phyloP scores from a whole-genome alignment of 345 rosid genomes.

The Citrus reticulata region DNA sequence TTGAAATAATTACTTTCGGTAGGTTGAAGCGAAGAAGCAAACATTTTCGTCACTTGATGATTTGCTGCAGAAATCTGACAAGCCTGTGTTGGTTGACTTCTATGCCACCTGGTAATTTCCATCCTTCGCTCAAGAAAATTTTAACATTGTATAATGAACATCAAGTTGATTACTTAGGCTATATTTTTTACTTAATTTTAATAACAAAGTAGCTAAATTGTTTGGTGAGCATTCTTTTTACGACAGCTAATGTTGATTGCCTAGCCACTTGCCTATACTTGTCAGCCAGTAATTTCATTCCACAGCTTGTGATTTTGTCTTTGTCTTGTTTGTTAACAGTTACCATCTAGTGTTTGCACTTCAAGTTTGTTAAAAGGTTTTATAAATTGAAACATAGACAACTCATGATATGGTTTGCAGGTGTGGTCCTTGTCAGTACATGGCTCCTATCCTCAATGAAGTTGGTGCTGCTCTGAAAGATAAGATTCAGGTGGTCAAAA shows the following conservation, averaged over 20 bases:
- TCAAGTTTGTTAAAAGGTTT: background rate
- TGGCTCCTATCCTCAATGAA: constrained; percentile 80
- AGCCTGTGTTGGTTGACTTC: constrained; percentile 82
- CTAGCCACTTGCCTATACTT: too few relatives aligned
- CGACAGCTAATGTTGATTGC: too few relatives aligned
- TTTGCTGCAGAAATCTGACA: constrained; percentile 59
- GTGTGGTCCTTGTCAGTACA: constrained; percentile 97
- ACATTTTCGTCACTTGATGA: constrained; percentile 70
- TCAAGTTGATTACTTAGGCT: too few relatives aligned
- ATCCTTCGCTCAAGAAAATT: background rate
- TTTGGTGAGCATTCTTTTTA: too few relatives aligned
- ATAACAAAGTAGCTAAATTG: too few relatives aligned
- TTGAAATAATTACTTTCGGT: background rate
- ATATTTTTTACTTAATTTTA: too few relatives aligned
- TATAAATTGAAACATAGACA: background rate
- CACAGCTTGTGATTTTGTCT: too few relatives aligned
- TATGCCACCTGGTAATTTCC: constrained; percentile 74
- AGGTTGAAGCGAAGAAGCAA: constrained; percentile 78
- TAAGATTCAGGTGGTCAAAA: constrained; percentile 69
- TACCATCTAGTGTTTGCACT: background rate
- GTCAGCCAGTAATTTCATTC: too few relatives aligned
- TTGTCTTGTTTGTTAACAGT: too few relatives aligned
- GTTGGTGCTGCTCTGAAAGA: constrained; percentile 65
- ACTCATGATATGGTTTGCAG: constrained; percentile 30
- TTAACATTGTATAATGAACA: too few relatives aligned